phyloP scores from a whole-genome alignment of 1,284 basidiomycete genomes.

The Anthracocystis setariae region DNA sequence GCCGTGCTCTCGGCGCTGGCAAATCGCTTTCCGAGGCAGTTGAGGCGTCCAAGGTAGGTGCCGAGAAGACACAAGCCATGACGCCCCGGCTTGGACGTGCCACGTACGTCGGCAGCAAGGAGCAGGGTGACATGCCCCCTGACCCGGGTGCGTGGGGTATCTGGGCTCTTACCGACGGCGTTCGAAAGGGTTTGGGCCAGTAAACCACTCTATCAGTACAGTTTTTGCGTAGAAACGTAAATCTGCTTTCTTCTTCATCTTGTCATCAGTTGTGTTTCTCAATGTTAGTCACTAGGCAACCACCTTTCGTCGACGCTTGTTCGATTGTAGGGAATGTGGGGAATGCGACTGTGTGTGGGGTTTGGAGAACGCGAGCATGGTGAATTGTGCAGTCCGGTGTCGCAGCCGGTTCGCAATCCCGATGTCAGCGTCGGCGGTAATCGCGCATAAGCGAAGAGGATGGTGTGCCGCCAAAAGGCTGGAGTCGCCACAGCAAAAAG shows the following conservation, averaged over 20 bases:
- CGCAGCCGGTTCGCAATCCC: too few species aligned
- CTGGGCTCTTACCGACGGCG: constrained; percentile 68
- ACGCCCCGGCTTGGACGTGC: constrained; percentile 71
- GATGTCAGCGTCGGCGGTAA: too few species aligned
- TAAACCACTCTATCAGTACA: neutral
- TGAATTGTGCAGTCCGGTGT: too few species aligned
- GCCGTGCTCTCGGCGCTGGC: constrained; percentile 66
- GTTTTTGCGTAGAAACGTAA: neutral
- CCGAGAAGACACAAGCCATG: constrained; percentile 72
- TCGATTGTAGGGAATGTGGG: too few species aligned
- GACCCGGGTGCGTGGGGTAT: constrained; percentile 74
- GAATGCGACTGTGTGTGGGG: too few species aligned
- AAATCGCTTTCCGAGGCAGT: constrained; percentile 68
- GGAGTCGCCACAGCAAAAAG: too few species aligned
- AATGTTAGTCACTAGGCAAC: too few species aligned
- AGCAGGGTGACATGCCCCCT: constrained; percentile 67
- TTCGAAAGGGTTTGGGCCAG: constrained; percentile 57
- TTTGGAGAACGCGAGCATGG: too few species aligned
- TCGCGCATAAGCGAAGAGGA: too few species aligned
- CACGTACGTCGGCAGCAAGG: constrained; percentile 70
- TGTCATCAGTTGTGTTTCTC: neutral
- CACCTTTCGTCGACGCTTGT: too few species aligned
- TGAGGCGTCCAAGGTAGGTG: constrained; percentile 69
- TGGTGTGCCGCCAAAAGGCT: too few species aligned
- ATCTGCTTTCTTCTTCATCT: neutral